Conservation (phyloP, 805 yeast genomes). For the Saturnispora bothae region DNA sequence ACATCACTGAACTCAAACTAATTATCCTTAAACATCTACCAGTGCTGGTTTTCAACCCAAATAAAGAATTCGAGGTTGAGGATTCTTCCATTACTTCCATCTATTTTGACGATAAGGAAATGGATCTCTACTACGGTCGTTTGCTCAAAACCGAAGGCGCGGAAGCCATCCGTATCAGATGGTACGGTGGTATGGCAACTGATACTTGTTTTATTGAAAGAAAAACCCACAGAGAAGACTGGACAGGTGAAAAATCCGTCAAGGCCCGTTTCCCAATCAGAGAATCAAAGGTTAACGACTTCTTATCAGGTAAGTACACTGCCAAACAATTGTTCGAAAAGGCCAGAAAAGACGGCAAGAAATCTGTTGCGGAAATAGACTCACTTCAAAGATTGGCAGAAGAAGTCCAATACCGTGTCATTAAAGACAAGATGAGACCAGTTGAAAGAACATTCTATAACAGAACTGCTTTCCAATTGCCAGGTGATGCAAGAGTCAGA, state of each 20-base stretch:
- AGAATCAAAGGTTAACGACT: conserved; percentile 82
- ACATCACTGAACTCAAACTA: conserved; percentile 90
- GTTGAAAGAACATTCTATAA: conserved; percentile 93
- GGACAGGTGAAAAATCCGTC: conserved; percentile 99
- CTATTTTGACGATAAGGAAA: conserved; percentile 80
- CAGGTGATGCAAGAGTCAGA: conserved; percentile 99
- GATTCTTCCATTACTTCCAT: conserved; percentile 96
- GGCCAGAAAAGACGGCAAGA: conserved; percentile 86
- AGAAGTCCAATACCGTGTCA: conserved; percentile 84
- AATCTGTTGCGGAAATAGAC: conserved; percentile 78
- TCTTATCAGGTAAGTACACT: conserved; percentile 73
- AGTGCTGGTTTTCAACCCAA: conserved; percentile 90
- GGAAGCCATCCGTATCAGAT: conserved; percentile 93
- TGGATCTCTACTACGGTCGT: conserved; percentile 91
- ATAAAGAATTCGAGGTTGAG: conserved; percentile 89
- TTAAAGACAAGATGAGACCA: conserved; percentile 80
- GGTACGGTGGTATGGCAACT: conserved; percentile 97
- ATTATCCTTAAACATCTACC: conserved; percentile 91
- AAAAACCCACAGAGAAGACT: conserved; percentile 97
- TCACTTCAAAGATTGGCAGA: conserved; percentile 84
- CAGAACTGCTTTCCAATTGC: conserved; percentile 97
- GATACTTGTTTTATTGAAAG: conserved; percentile 93
- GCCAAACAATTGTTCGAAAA: conserved; percentile 87
- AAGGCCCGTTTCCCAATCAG: conserved; percentile 91
- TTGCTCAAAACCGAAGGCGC: conserved; percentile 97